Percentiles rank a stretch among this genome's conserved stretches.
Conservation (phyloP, 768 basidiomycete species). For the Pulveroboletus sp. region DNA sequence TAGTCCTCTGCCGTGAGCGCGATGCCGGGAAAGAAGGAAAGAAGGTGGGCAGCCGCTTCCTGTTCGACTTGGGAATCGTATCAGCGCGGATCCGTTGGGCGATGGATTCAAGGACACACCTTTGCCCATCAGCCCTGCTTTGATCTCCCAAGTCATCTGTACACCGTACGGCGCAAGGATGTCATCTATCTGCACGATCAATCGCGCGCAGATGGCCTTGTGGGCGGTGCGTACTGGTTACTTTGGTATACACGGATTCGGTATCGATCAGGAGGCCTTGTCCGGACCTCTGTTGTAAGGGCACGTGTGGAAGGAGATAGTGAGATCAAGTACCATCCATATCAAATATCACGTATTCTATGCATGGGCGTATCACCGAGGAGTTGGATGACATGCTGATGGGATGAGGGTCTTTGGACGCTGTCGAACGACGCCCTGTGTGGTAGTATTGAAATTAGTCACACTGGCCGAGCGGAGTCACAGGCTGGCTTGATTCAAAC, state of each 20-base stretch:
- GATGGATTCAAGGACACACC: slow-evolving; percentile 39
- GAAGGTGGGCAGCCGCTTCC: slow-evolving; percentile 61
- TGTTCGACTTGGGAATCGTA: slow-evolving; percentile 49
- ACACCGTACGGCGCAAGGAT: slow-evolving; percentile 71
- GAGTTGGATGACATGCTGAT: slow-evolving; percentile 10
- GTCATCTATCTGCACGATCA: slow-evolving; percentile 45
- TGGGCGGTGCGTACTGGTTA: slow-evolving; percentile 57
- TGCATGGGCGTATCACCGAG: slow-evolving; percentile 12
- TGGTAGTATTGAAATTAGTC: too few relatives aligned
- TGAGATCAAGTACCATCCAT: slow-evolving; percentile 54
- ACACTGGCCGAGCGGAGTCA: too few relatives aligned
- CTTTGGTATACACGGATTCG: slow-evolving; percentile 72
- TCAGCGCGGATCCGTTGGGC: not conserved
- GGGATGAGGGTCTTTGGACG: too few relatives aligned
- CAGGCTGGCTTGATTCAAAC: too few relatives aligned
- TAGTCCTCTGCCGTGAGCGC: slow-evolving; percentile 61
- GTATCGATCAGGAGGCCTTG: slow-evolving; percentile 77
- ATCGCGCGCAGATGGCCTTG: not conserved
- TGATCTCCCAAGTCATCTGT: slow-evolving; percentile 85
- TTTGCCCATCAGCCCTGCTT: slow-evolving; percentile 87
- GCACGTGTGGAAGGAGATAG: not conserved
- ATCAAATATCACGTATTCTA: slow-evolving; percentile 71
- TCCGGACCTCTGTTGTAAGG: slow-evolving; percentile 4
- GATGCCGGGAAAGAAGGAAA: slow-evolving; percentile 77
- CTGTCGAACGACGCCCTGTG: too few relatives aligned